Evolutionary conservation across 164 flowering plant species (phyloP).

Genomic region (Aristolochia contorta): DNA sequence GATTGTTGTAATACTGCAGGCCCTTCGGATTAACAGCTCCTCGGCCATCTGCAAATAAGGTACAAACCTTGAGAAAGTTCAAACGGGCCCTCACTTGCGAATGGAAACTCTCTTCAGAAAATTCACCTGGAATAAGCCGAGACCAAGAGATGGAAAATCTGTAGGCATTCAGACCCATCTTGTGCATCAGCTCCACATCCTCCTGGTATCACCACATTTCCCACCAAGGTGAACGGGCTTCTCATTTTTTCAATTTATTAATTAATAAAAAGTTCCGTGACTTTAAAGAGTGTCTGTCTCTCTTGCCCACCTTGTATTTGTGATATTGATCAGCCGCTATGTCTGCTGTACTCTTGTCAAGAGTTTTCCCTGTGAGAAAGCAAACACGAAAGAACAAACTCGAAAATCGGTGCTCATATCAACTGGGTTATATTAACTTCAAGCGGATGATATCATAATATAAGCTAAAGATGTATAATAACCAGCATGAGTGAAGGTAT

Average conservation of each 20-base stretch:
- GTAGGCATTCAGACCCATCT: conserved; percentile 17
- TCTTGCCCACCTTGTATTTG: conserved; percentile 10
- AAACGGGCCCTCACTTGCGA: neutral
- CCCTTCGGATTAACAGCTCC: conserved; percentile 17
- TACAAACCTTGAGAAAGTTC: conserved; percentile 13
- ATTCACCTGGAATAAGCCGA: conserved; percentile 15
- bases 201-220: conserved; percentile 7
- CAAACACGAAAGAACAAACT: too few species aligned
- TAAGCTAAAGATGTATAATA: neutral
- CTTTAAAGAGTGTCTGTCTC: neutral
- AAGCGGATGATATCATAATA: neutral
- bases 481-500: conserved; percentile 13
- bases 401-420: neutral
- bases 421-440: neutral
- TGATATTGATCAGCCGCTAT: conserved; percentile 14
- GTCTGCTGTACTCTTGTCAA: conserved; percentile 11
- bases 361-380: conserved; percentile 7
- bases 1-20: conserved; percentile 28
- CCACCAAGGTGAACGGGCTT: neutral
- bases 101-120: neutral
- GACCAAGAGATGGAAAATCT: conserved; percentile 17
- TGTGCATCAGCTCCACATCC: conserved; percentile 14
- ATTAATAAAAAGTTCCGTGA: too few species aligned
- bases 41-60: conserved; percentile 8
- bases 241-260: too few species aligned